A percentile compares a stretch with the other conserved stretches of the same genome.
Evolutionary conservation across 495 filamentous ascomycete genomes (phyloP).

Genomic region (Venustampulla echinocandica): DNA sequence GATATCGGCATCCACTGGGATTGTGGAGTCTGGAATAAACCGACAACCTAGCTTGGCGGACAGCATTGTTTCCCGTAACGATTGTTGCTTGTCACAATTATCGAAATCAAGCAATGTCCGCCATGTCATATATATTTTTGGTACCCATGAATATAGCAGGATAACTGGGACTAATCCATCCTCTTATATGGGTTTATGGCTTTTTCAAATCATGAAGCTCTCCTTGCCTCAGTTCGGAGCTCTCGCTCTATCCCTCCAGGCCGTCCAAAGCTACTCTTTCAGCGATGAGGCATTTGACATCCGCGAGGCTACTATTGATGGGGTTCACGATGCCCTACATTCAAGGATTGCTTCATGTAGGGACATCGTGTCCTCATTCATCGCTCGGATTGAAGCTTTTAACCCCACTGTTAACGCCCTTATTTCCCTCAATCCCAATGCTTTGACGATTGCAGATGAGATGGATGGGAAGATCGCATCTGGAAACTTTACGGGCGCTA

Average conservation of each 20-base stretch:
- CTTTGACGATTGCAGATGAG: conserved; percentile 37
- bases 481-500: conserved; percentile 35
- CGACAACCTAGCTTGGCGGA: too few species aligned
- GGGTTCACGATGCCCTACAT: conserved; percentile 43
- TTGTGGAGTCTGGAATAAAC: too few species aligned
- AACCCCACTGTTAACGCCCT: conserved; percentile 51
- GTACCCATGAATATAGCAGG: too few species aligned
- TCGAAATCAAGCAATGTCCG: too few species aligned
- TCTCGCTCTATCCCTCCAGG: not conserved
- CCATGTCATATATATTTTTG: too few species aligned
- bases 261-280: not conserved
- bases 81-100: too few species aligned
- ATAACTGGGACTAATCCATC: too few species aligned
- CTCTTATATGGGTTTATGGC: too few species aligned
- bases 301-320: conserved; percentile 46
- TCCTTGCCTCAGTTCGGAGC: not conserved
- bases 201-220: too few species aligned
- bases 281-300: conserved; percentile 32
- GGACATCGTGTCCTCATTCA: conserved; percentile 42
- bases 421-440: conserved; percentile 42
- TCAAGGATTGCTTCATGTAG: conserved; percentile 41
- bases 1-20: too few species aligned
- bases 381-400: conserved; percentile 43
- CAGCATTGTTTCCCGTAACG: too few species aligned
- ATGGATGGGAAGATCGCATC: conserved; percentile 35